Evolutionary conservation across 2,329 filamentous ascomycete genomes (phyloP).

Genomic region (Aspergillus uvarum): DNA sequence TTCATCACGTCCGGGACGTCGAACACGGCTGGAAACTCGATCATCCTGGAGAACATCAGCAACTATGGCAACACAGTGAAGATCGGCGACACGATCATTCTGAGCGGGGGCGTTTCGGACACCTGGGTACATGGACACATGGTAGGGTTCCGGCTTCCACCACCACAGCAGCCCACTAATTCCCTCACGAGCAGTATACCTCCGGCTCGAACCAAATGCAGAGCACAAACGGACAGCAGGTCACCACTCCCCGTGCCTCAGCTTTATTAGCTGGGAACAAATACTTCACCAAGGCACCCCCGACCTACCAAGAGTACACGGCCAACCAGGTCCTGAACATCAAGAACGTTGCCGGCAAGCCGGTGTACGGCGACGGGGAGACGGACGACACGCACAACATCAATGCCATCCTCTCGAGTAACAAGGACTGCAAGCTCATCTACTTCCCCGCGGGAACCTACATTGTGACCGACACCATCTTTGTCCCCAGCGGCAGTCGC

Average conservation of each 20-base stretch:
- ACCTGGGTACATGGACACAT: slow-evolving; percentile 38
- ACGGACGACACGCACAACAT: slow-evolving; percentile 42
- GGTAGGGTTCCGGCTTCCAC: neutral
- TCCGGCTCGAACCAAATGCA: neutral
- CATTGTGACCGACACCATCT: slow-evolving; percentile 47
- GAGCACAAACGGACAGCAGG: slow-evolving; percentile 27
- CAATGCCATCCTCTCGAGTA: slow-evolving; percentile 31
- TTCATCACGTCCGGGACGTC: slow-evolving; percentile 28
- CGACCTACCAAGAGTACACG: slow-evolving; percentile 46
- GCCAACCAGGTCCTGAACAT: slow-evolving; percentile 48
- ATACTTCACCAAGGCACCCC: slow-evolving; percentile 45
- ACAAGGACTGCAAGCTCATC: slow-evolving; percentile 32
- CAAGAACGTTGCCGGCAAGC: slow-evolving; percentile 43
- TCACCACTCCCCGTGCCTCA: slow-evolving; percentile 29
- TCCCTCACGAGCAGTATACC: neutral
- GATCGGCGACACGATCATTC: slow-evolving; percentile 22
- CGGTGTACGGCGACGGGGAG: slow-evolving; percentile 46
- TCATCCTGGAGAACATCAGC: slow-evolving; percentile 33
- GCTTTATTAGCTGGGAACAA: slow-evolving; percentile 33
- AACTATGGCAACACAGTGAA: slow-evolving; percentile 30
- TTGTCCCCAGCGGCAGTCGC: slow-evolving; percentile 49
- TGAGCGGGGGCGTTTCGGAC: slow-evolving; percentile 21
- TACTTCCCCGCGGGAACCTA: slow-evolving; percentile 39
- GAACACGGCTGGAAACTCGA: slow-evolving; percentile 31
- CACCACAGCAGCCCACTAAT: neutral